These are phyloP conservation scores for Penicillium griseofulvum DNA, from an alignment of 2,329 filamentous ascomycete genomes.

Conservation along the genomic window DNA sequence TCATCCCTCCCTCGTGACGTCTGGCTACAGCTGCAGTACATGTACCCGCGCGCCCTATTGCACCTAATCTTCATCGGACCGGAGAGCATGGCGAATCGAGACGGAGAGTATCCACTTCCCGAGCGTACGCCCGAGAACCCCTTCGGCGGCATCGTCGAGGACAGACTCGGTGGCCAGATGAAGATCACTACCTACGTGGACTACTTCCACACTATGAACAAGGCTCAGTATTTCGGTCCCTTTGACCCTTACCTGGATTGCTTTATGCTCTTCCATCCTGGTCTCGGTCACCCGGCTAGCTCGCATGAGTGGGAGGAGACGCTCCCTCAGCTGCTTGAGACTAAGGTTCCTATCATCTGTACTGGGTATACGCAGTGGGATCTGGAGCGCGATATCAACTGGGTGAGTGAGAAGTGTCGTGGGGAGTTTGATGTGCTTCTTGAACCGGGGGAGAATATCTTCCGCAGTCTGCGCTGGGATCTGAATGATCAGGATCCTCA, in stretches of 20 bases:
- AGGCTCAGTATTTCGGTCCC: slow-evolving; percentile 84
- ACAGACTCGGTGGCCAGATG: slow-evolving; percentile 80
- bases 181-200: slow-evolving; percentile 98
- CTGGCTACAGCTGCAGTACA: slow-evolving; percentile 89
- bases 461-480: slow-evolving; percentile 94
- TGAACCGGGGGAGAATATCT: slow-evolving; percentile 88
- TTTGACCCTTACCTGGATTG: slow-evolving; percentile 99
- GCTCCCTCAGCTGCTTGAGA: slow-evolving; percentile 83
- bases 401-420: slow-evolving; percentile 78
- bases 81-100: slow-evolving; percentile 91
- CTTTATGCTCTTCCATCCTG: slow-evolving; percentile 95
- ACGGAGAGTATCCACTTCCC: slow-evolving; percentile 87
- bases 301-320: slow-evolving; percentile 94
- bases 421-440: slow-evolving; percentile 92
- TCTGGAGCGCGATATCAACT: slow-evolving; percentile 87
- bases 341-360: slow-evolving; percentile 89
- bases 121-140: slow-evolving; percentile 81
- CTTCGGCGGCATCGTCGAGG: slow-evolving; percentile 91
- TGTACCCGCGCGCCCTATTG: slow-evolving; percentile 89
- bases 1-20: slow-evolving; percentile 90
- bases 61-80: slow-evolving; percentile 94
- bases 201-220: slow-evolving; percentile 95
- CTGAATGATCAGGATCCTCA: slow-evolving; percentile 92
- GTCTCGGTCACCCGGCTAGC: slow-evolving; percentile 88
- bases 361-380: slow-evolving; percentile 96